Percentiles rank a stretch among this genome's conserved stretches.
These are phyloP conservation scores for Fusarium sp. DNA, from an alignment of 2,329 filamentous ascomycete species.

Conservation along the genomic window DNA sequence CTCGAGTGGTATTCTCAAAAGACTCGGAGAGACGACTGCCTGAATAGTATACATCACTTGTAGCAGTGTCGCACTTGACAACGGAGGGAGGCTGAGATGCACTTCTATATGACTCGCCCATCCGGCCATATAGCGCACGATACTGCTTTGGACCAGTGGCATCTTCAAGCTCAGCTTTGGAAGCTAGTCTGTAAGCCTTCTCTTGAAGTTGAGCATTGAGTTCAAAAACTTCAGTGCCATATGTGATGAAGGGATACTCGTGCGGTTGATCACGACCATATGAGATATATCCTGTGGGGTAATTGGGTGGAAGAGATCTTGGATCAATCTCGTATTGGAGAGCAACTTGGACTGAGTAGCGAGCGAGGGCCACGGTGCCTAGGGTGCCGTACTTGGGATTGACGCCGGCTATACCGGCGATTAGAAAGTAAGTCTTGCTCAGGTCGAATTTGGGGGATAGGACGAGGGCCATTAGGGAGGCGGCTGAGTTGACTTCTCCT, in stretches of 20 bases:
- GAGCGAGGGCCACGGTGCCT: slow-evolving; percentile 73
- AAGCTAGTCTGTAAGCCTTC: slow-evolving; percentile 63
- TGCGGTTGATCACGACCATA: slow-evolving; percentile 67
- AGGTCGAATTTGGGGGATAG: slow-evolving; percentile 73
- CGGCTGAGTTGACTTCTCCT: slow-evolving; percentile 79
- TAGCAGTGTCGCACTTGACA: slow-evolving; percentile 74
- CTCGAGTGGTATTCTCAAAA: slow-evolving; percentile 72
- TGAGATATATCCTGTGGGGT: slow-evolving; percentile 75
- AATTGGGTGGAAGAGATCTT: slow-evolving; percentile 74
- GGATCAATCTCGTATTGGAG: slow-evolving; percentile 81
- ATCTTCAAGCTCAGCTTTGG: slow-evolving; percentile 64
- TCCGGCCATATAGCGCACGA: slow-evolving; percentile 62
- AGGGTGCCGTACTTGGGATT: slow-evolving; percentile 76
- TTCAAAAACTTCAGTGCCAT: slow-evolving; percentile 78
- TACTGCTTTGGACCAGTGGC: slow-evolving; percentile 62
- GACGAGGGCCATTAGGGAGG: slow-evolving; percentile 72
- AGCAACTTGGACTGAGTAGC: slow-evolving; percentile 78
- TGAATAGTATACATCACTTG: slow-evolving; percentile 78
- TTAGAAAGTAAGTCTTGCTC: slow-evolving; percentile 74
- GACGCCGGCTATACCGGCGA: slow-evolving; percentile 79
- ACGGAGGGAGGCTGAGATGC: slow-evolving; percentile 65
- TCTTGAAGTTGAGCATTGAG: slow-evolving; percentile 69
- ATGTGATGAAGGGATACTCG: slow-evolving; percentile 68
- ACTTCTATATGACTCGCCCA: slow-evolving; percentile 54
- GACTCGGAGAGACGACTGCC: slow-evolving; percentile 69